Base-by-base conservation (phyloP, 208 protist species). In the Acanthamoeba royreba region DNA sequence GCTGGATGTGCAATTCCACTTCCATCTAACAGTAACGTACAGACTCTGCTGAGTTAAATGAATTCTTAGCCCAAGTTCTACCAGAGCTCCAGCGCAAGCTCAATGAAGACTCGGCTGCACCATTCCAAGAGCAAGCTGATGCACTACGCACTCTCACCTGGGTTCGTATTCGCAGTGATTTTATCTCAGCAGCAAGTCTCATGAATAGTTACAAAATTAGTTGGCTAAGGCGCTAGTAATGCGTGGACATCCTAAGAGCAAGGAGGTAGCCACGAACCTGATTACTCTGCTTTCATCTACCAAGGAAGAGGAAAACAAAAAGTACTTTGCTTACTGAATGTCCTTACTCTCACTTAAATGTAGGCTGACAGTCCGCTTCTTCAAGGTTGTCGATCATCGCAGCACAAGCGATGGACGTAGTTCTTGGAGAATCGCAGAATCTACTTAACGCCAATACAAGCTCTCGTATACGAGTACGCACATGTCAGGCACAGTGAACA, bases 191-290 rank as follows among this genome's bases (percentile, higher is more conserved):
- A n/a, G n/a, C n/a, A n/a, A n/a, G n/a, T n/a, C n/a, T n/a, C n/a
- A n/a, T n/a, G n/a, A n/a, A n/a, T n/a, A n/a, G n/a, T n/a, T n/a
- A 9, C 15, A 25, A 11, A 42, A 74, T 40, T 45, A 85, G 74
- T 47, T 85, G 74, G 74, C 74, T 11, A 85, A 85, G 74, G 74
- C 74, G 38, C n/a, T 85, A 33, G 74, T 85, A 45, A 85, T 85
- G 74, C 74, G 74, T 45, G 74, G 74, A 7, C 74, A 85, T 53
- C n/a, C 43, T n/a, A 47, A 55, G 74, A 45, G 74, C 74, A 85
- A 53, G 43, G 74, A 85, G 43, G 42, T 85, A 45, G 74, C 74
- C 74, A 53, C 46, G 43, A 45, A 46, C 17, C 25, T 85, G 43
- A 85, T 85, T 33, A 11, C 3, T 13, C 74, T 85, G 5, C 74